Evolutionary conservation across 139 green algal genomes (phyloP).

Genomic region (Pseudopediastrum boryanum): DNA sequence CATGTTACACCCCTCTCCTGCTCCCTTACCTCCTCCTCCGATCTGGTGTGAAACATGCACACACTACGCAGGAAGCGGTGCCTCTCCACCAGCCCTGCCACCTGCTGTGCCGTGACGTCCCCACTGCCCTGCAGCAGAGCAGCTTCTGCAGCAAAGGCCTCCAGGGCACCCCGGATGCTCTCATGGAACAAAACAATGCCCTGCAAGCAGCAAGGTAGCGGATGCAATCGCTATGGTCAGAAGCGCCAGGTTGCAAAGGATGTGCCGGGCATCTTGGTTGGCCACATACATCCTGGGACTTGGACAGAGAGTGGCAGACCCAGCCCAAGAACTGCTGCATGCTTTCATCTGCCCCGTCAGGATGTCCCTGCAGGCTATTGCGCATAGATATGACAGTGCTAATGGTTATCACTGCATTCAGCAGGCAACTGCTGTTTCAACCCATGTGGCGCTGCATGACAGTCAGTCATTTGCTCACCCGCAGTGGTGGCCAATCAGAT

Average conservation of each 20-base stretch:
- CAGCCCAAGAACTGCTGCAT: no score
- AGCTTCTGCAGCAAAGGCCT: slow-evolving; percentile 77
- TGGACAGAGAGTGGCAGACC: no score
- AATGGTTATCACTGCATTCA: no score
- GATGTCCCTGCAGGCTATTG: no score
- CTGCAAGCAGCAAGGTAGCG: slow-evolving; percentile 45
- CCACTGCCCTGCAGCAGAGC: slow-evolving; percentile 45
- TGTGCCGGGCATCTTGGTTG: no score
- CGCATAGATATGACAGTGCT: no score
- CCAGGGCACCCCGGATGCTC: slow-evolving; percentile 80
- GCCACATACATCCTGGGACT: no score
- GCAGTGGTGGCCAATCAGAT: slow-evolving; percentile 21
- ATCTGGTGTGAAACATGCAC: slow-evolving; percentile 86
- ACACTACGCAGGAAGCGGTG: slow-evolving; percentile 88
- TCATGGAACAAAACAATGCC: slow-evolving; percentile 86
- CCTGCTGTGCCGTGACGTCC: slow-evolving; percentile 42
- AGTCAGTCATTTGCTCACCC: slow-evolving; percentile 16
- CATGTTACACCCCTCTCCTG: no score
- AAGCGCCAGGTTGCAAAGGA: no score
- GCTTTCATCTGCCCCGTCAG: no score
- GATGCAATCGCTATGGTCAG: no score
- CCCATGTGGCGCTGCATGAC: neutral
- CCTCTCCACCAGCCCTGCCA: slow-evolving; percentile 71
- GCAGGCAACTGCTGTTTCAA: neutral
- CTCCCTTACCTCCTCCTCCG: slow-evolving; percentile 89